A percentile compares a stretch with the other conserved stretches of the same genome.
Evolutionary conservation across 2,329 filamentous ascomycete genomes (phyloP).

Genomic region (Colletotrichum sp.): DNA sequence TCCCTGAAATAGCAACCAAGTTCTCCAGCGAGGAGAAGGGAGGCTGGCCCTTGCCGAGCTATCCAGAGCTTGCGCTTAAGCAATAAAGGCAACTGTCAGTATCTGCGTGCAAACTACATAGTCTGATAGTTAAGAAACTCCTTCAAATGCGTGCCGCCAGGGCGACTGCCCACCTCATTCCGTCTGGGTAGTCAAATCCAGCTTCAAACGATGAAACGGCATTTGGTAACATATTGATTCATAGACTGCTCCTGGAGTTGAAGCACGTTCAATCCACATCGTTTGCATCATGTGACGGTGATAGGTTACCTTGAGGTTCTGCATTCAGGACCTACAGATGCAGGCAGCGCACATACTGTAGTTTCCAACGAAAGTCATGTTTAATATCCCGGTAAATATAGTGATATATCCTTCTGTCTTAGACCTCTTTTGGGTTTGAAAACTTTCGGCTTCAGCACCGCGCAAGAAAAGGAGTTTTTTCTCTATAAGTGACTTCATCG

Average conservation of each 20-base stretch:
- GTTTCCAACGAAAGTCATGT: too few relatives aligned
- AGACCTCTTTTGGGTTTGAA: background rate
- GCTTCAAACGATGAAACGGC: background rate
- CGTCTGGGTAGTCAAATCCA: background rate
- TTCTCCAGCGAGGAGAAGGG: background rate
- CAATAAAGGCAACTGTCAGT: background rate
- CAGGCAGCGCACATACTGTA: background rate
- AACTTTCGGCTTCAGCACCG: background rate
- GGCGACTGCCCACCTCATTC: background rate
- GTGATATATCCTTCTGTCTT: background rate
- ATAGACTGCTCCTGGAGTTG: background rate
- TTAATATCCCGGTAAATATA: too few relatives aligned
- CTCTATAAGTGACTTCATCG: background rate
- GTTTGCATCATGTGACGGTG: fast-evolving
- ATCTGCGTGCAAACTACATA: background rate
- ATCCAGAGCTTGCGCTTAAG: background rate
- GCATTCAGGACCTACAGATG: background rate
- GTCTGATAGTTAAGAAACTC: background rate
- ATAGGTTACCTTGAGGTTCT: background rate
- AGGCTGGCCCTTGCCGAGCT: background rate
- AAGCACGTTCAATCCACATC: background rate
- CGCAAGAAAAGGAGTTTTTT: background rate
- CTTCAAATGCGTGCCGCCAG: background rate
- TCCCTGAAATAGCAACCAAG: background rate
- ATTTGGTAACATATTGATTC: background rate